Base-by-base conservation (phyloP, 2,329 filamentous ascomycete species). In the Epichloe amarillans region DNA sequence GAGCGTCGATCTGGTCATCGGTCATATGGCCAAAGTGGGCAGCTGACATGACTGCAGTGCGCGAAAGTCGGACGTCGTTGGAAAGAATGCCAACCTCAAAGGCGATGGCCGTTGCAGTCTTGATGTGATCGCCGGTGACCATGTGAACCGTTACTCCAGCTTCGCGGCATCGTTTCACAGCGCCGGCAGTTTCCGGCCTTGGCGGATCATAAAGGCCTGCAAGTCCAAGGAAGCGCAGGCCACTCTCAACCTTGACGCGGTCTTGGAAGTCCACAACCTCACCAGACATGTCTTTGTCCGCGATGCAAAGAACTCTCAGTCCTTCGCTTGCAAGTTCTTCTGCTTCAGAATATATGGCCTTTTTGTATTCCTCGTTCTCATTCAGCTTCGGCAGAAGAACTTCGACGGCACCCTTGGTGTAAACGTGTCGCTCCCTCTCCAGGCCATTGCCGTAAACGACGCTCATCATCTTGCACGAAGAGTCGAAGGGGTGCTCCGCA, bases 201-300 rank as follows among this genome's bases (percentile, higher is more conserved):
- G 84, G 84, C 14, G 84, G 84, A 54, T 88, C 84, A 58, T 86
- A 86, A 3, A 88, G 73, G 39, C 83, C 84, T 39, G 83, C 80
- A 7, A 88, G 74, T 47, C 84, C 84, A n/a, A 84, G 72, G 60
- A 84, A 85, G 15, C 69, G 69, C 30, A 88, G 72, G 15, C 75
- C 64, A 4, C 62, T 67, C 60, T 86, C 83, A 35, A 82, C 72
- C 38, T 66, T 62, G 36, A 68, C 65, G 40, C 83, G 80, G 38
- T 75, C 66, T 38, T 74, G 64, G 2, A 71, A 61, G 21, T 71
- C 64, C 3, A 65, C 61, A 11, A 56, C 56, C 12, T 61, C 55
- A 14, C 58, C 57, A 14, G 66, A 65, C 60, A 75, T 72, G 56
- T 57, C 54, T 60, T 74, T 76, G 54, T 70, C 67, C 5, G 83